A percentile compares a stretch with the other conserved stretches of the same genome.
phyloP scores from a whole-genome alignment of 2,329 filamentous ascomycete genomes.

The Colletotrichum sp. region DNA sequence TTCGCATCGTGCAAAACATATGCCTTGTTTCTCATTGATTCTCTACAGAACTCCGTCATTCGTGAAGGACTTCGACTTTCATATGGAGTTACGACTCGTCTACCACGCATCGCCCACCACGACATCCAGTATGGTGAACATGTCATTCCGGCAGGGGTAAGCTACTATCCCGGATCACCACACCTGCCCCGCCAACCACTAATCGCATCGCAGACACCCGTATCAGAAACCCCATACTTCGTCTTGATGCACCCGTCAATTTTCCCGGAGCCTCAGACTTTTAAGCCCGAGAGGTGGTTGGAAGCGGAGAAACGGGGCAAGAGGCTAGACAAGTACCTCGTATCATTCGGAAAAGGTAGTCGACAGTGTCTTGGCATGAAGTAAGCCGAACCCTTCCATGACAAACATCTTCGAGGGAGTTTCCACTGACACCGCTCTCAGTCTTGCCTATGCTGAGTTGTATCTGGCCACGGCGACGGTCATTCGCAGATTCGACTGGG shows the following conservation, averaged over 20 bases:
- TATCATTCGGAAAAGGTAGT: slow-evolving; percentile 24
- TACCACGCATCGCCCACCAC: slow-evolving; percentile 9
- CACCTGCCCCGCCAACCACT: background rate
- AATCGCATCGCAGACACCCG: slow-evolving; percentile 16
- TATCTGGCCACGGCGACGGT: slow-evolving; percentile 13
- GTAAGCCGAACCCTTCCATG: slow-evolving; percentile 5
- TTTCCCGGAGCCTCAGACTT: slow-evolving; percentile 29
- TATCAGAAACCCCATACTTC: slow-evolving; percentile 26
- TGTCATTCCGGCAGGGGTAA: slow-evolving; percentile 18
- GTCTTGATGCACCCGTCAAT: slow-evolving; percentile 24
- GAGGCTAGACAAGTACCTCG: slow-evolving; percentile 17
- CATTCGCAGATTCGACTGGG: slow-evolving; percentile 17
- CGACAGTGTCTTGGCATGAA: slow-evolving; percentile 25
- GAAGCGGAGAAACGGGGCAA: slow-evolving; percentile 19
- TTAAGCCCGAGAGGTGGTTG: slow-evolving; percentile 31
- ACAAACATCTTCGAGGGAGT: background rate
- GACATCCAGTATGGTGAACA: slow-evolving; percentile 11
- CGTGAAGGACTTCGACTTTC: slow-evolving; percentile 17
- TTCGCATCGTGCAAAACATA: fast-evolving
- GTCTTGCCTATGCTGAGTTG: slow-evolving; percentile 16
- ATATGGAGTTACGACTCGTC: slow-evolving; percentile 15
- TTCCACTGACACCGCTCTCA: background rate
- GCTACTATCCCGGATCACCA: background rate
- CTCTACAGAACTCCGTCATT: slow-evolving; percentile 3
- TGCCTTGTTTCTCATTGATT: background rate